Evolutionary conservation across 148 eudicot species (phyloP).

Genomic region (Rhododendron kiyosumense): DNA sequence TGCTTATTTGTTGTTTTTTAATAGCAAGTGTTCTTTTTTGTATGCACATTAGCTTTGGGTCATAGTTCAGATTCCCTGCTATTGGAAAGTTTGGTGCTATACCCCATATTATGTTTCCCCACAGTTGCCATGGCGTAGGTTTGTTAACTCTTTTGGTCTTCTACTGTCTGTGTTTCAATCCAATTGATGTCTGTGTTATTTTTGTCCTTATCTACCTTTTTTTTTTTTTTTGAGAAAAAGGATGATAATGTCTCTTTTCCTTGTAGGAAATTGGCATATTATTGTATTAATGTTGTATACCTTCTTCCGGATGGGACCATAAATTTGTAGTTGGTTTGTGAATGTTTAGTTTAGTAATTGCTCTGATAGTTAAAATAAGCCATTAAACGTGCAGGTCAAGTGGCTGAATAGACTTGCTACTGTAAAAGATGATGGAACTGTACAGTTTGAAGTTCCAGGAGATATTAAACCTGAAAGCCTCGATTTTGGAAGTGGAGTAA

Average conservation of each 20-base stretch:
- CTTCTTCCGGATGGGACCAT: neutral
- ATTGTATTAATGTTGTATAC: neutral
- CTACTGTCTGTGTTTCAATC: neutral
- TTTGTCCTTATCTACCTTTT: neutral
- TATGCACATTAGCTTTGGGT: neutral
- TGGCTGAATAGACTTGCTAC: constrained; percentile 64
- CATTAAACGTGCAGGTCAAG: constrained; percentile 53
- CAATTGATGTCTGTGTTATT: neutral
- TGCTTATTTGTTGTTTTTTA: neutral
- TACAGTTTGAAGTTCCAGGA: constrained; percentile 74
- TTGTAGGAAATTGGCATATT: neutral
- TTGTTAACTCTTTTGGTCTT: neutral
- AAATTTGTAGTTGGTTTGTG: neutral
- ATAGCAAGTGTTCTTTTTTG: neutral
- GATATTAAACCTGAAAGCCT: constrained; percentile 47
- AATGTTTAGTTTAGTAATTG: neutral
- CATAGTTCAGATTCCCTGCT: neutral
- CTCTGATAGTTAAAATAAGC: neutral
- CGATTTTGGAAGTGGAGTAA: constrained; percentile 39
- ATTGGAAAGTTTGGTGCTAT: neutral
- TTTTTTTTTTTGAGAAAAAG: neutral
- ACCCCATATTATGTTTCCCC: neutral
- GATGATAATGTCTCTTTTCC: neutral
- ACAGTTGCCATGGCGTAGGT: neutral
- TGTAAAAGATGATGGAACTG: constrained; percentile 75